Evolutionary conservation across 768 basidiomycete genomes (phyloP).

Genomic region (Tricholoma terreum): DNA sequence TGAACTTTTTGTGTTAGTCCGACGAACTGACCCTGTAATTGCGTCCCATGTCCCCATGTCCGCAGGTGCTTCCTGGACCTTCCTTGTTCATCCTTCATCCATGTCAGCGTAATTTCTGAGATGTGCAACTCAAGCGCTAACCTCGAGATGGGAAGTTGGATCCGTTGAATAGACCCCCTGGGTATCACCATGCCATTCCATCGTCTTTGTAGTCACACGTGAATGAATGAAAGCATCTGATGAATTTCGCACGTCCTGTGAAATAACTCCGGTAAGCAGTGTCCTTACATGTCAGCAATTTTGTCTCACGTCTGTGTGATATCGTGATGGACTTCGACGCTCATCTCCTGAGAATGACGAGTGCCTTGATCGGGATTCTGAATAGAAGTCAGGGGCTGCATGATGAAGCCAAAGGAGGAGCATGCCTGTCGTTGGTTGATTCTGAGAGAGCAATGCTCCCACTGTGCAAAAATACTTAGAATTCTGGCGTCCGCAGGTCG

Average conservation of each 20-base stretch:
- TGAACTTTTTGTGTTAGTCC: background rate
- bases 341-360: slow-evolving; percentile 52
- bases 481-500: slow-evolving; percentile 6
- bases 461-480: slow-evolving; percentile 31
- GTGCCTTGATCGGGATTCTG: slow-evolving; percentile 47
- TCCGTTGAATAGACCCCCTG: slow-evolving; percentile 44
- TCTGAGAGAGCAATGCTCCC: slow-evolving; percentile 45
- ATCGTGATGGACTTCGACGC: slow-evolving; percentile 42
- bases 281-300: background rate
- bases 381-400: slow-evolving; percentile 14
- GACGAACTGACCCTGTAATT: slow-evolving; percentile 37
- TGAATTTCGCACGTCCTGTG: slow-evolving; percentile 36
- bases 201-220: slow-evolving; percentile 38
- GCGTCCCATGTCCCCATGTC: slow-evolving; percentile 56
- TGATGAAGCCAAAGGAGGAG: slow-evolving; percentile 10
- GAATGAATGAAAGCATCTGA: slow-evolving; percentile 41
- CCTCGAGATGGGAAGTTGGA: slow-evolving; percentile 42
- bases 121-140: slow-evolving; percentile 19
- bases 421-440: slow-evolving; percentile 37
- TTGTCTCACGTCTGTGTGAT: slow-evolving; percentile 39
- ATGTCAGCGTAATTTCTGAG: background rate
- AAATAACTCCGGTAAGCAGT: background rate
- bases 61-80: slow-evolving; percentile 57
- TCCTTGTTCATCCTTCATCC: slow-evolving; percentile 4
- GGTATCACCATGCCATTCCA: slow-evolving; percentile 46